A percentile compares a stretch with the other conserved stretches of the same genome.
Conservation (phyloP, 2,329 filamentous ascomycete species). For the Paraphoma chrysanthemicola region DNA sequence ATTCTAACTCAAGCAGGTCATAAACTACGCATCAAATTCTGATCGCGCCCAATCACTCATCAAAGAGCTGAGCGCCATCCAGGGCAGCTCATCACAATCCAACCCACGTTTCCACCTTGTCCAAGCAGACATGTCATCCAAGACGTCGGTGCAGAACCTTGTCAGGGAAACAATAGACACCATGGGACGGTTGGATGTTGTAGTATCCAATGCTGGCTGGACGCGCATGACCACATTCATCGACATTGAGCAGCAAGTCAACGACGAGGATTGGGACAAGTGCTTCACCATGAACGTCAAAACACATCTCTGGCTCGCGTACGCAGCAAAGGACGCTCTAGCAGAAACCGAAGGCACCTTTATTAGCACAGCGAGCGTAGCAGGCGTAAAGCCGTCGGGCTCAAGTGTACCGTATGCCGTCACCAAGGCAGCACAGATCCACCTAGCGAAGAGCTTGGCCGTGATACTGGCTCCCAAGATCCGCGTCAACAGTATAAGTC, state of each 20-base stretch:
- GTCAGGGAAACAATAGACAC: slow-evolving; percentile 52
- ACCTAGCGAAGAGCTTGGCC: slow-evolving; percentile 71
- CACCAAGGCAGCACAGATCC: slow-evolving; percentile 76
- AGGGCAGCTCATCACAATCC: slow-evolving; percentile 32
- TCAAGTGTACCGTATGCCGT: slow-evolving; percentile 76
- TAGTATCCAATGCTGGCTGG: slow-evolving; percentile 64
- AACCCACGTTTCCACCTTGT: slow-evolving; percentile 52
- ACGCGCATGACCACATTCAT: slow-evolving; percentile 66
- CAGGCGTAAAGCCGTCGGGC: slow-evolving; percentile 69
- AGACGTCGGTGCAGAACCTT: slow-evolving; percentile 51
- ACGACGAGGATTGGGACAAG: slow-evolving; percentile 70
- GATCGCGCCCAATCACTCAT: slow-evolving; percentile 50
- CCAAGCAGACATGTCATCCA: slow-evolving; percentile 55
- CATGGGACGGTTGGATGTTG: slow-evolving; percentile 58
- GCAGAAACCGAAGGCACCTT: slow-evolving; percentile 67
- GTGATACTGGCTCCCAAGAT: slow-evolving; percentile 68
- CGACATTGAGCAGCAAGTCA: slow-evolving; percentile 64
- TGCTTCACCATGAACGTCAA: slow-evolving; percentile 70
- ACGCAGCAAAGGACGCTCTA: slow-evolving; percentile 65
- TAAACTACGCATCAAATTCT: slow-evolving; percentile 57
- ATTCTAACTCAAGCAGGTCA: slow-evolving; percentile 41
- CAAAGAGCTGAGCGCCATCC: slow-evolving; percentile 50
- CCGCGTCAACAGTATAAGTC: slow-evolving; percentile 69
- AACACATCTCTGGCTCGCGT: slow-evolving; percentile 59
- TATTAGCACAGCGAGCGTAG: slow-evolving; percentile 69